Conservation (phyloP, 2,329 filamentous ascomycete genomes). For the Diaporthe sp. region DNA sequence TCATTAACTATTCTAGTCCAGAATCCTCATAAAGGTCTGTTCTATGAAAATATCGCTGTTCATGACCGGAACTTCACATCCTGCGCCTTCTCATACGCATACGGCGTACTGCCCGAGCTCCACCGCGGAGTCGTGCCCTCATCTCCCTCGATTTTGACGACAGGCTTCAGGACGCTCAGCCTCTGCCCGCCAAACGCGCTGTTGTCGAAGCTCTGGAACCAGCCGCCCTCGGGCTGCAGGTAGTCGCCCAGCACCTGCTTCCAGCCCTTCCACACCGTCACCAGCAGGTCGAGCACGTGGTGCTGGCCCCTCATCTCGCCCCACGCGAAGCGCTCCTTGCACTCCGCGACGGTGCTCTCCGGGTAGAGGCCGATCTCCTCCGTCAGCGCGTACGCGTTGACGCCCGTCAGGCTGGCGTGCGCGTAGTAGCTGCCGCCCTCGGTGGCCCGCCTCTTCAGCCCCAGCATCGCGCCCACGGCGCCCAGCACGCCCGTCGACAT, state of each 20-base stretch:
- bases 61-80: constrained; percentile 28
- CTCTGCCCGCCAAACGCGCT: constrained; percentile 45
- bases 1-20: background rate
- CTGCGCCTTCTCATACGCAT: constrained; percentile 43
- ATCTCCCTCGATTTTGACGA: constrained; percentile 44
- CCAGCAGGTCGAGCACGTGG: constrained; percentile 48
- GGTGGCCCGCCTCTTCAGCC: constrained; percentile 50
- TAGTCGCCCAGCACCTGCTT: constrained; percentile 43
- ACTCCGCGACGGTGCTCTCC: constrained; percentile 43
- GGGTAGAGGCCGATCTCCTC: constrained; percentile 52
- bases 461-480: constrained; percentile 51
- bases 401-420: constrained; percentile 49
- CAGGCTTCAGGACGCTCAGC: constrained; percentile 47
- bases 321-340: constrained; percentile 47
- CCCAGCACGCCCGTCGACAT: constrained; percentile 53
- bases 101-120: constrained; percentile 46
- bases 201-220: constrained; percentile 46
- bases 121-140: constrained; percentile 43
- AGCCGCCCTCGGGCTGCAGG: constrained; percentile 45
- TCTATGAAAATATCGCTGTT: background rate
- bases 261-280: constrained; percentile 47
- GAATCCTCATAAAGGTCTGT: background rate
- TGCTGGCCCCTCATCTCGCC: constrained; percentile 47
- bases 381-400: constrained; percentile 48
- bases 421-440: constrained; percentile 51